Conservation (phyloP, 2,329 filamentous ascomycete genomes). For the Ascosphaera aggregata region DNA sequence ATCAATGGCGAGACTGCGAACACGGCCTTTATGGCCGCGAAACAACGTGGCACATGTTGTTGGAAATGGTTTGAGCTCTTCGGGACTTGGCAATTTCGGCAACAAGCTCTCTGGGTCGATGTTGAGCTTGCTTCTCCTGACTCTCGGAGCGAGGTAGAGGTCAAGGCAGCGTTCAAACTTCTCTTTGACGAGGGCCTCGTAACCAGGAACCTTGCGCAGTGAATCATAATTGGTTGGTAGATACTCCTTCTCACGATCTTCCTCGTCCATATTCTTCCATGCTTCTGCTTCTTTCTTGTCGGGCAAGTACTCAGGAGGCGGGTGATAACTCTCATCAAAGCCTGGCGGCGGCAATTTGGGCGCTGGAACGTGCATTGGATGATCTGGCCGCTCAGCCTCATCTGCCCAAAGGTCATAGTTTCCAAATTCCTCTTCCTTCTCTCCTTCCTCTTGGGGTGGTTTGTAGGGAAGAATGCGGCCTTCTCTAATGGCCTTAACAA, state of each 20-base stretch:
- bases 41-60: slow-evolving; percentile 75
- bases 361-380: slow-evolving; percentile 85
- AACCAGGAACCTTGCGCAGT: slow-evolving; percentile 77
- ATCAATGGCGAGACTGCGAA: slow-evolving; percentile 65
- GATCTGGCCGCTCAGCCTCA: slow-evolving; percentile 57
- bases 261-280: slow-evolving; percentile 59
- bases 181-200: slow-evolving; percentile 77
- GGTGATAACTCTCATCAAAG: slow-evolving; percentile 92
- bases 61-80: slow-evolving; percentile 87
- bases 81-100: slow-evolving; percentile 77
- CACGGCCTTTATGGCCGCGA: slow-evolving; percentile 67
- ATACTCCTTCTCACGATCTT: slow-evolving; percentile 78
- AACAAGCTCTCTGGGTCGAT: slow-evolving; percentile 87
- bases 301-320: slow-evolving; percentile 80
- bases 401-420: slow-evolving; percentile 91
- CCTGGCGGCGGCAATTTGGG: slow-evolving; percentile 84
- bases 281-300: slow-evolving; percentile 58
- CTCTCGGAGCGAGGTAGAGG: slow-evolving; percentile 77
- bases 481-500: slow-evolving; percentile 86
- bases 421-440: slow-evolving; percentile 45
- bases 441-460: slow-evolving; percentile 47
- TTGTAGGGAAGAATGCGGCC: slow-evolving; percentile 84
- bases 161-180: slow-evolving; percentile 90
- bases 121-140: slow-evolving; percentile 83
- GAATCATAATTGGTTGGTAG: slow-evolving; percentile 63